A percentile compares a stretch with the other conserved stretches of the same genome.
Evolutionary conservation across 306 rosid genomes (phyloP).

Genomic region (Fagus crenata): DNA sequence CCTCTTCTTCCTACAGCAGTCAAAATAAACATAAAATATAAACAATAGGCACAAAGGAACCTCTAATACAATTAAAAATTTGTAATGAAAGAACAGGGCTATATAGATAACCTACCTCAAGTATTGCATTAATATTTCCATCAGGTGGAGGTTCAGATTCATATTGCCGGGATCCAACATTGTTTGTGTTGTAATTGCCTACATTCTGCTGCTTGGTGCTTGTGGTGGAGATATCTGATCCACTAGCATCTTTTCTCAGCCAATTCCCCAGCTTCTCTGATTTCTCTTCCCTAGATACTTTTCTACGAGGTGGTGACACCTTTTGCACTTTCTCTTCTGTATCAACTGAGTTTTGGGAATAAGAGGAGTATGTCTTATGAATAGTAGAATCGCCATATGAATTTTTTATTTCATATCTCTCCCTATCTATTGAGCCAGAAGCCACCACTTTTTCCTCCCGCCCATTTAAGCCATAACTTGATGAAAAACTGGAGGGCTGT

Average conservation of each 20-base stretch:
- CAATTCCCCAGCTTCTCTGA: constrained; percentile 63
- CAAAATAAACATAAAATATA: constrained; percentile 20
- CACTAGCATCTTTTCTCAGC: constrained; percentile 56
- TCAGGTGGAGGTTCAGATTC: constrained; percentile 62
- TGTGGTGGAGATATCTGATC: constrained; percentile 54
- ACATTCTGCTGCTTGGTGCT: constrained; percentile 57
- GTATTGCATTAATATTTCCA: constrained; percentile 74
- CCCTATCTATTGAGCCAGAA: constrained; percentile 54
- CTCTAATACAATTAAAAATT: constrained; percentile 8
- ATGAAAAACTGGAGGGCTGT: constrained; percentile 48
- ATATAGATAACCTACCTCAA: constrained; percentile 65
- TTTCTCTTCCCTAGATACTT: constrained; percentile 70
- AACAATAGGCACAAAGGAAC: constrained; percentile 26
- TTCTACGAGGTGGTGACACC: constrained; percentile 87
- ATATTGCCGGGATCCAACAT: constrained; percentile 47
- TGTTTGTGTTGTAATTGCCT: constrained; percentile 44
- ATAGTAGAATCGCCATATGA: constrained; percentile 47
- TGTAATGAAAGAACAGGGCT: constrained; percentile 1
- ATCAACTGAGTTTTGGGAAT: constrained; percentile 57
- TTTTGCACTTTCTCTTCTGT: constrained; percentile 68
- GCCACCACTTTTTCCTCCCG: constrained; percentile 58
- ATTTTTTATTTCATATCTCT: constrained; percentile 61
- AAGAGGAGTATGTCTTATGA: constrained; percentile 52
- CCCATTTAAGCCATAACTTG: constrained; percentile 44
- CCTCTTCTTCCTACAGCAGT: constrained; percentile 85